Evolutionary conservation across 345 rosid genomes (phyloP).

Genomic region (Corchorus capsularis): DNA sequence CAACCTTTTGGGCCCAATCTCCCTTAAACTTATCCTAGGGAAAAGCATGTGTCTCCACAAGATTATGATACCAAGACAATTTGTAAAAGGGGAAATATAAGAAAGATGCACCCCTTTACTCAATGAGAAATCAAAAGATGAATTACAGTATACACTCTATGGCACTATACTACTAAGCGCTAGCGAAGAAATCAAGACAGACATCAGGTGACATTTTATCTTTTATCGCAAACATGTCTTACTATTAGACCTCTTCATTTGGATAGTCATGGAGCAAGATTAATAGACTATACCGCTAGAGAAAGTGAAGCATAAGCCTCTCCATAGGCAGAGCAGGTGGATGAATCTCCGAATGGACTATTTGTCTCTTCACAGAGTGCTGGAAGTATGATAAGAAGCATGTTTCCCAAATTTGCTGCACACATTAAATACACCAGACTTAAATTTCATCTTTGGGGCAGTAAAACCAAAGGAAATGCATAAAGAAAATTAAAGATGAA

Average conservation of each 20-base stretch:
- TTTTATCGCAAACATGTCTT: background rate
- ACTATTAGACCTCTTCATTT: background rate
- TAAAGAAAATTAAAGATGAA: background rate
- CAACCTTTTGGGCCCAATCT: background rate
- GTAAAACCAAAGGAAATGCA: background rate
- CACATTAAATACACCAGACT: conserved; percentile 3
- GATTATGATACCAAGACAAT: background rate
- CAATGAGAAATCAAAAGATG: background rate
- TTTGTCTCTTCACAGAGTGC: conserved; percentile 67
- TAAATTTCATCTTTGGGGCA: background rate
- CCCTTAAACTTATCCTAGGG: background rate
- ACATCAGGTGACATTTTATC: background rate
- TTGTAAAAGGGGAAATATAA: background rate
- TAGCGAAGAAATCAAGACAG: background rate
- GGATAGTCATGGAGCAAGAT: background rate
- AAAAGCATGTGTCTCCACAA: background rate
- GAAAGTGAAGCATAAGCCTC: conserved; percentile 64
- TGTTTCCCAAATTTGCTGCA: conserved; percentile 68
- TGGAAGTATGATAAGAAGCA: conserved; percentile 68
- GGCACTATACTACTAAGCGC: background rate
- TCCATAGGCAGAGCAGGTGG: conserved; percentile 47
- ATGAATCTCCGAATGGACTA: conserved; percentile 67
- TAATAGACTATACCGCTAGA: conserved; percentile 53
- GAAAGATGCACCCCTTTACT: background rate
- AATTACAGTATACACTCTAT: too few species aligned